Evolutionary conservation across 345 rosid genomes (phyloP).

Genomic region (Dovyalis caffra): DNA sequence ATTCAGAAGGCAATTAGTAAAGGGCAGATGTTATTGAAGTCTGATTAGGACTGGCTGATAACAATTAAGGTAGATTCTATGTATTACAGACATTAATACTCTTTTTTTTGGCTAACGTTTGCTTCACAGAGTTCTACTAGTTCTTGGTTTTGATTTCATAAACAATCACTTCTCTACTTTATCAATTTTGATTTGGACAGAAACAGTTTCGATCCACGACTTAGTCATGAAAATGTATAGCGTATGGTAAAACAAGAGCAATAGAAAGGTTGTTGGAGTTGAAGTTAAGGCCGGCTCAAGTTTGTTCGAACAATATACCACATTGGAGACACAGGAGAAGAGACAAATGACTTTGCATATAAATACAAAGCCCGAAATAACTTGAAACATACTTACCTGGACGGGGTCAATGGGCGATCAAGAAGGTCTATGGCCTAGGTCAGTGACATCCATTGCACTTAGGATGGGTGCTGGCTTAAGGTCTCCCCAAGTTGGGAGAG

Average conservation of each 20-base stretch:
- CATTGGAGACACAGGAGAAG: background rate
- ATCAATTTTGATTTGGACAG: background rate
- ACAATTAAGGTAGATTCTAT: no score
- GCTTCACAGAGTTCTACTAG: no score
- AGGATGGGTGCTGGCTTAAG: constrained; percentile 14
- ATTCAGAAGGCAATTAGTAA: no score
- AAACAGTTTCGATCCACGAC: background rate
- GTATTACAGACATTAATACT: no score
- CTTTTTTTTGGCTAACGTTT: no score
- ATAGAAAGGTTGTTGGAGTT: background rate
- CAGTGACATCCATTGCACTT: constrained; percentile 23
- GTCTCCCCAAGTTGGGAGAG: constrained; percentile 26
- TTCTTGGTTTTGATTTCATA: no score
- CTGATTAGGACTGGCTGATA: no score
- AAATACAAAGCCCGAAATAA: background rate
- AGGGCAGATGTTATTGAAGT: no score
- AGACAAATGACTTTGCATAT: background rate
- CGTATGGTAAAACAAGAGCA: background rate
- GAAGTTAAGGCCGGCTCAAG: background rate
- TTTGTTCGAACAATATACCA: background rate
- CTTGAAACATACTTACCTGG: constrained; percentile 11
- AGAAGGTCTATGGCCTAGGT: constrained; percentile 11
- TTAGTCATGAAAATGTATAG: background rate
- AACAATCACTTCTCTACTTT: no score
- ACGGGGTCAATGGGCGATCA: constrained; percentile 27